phyloP scores from a whole-genome alignment of 768 basidiomycete species.

The Amanita inopinata region DNA sequence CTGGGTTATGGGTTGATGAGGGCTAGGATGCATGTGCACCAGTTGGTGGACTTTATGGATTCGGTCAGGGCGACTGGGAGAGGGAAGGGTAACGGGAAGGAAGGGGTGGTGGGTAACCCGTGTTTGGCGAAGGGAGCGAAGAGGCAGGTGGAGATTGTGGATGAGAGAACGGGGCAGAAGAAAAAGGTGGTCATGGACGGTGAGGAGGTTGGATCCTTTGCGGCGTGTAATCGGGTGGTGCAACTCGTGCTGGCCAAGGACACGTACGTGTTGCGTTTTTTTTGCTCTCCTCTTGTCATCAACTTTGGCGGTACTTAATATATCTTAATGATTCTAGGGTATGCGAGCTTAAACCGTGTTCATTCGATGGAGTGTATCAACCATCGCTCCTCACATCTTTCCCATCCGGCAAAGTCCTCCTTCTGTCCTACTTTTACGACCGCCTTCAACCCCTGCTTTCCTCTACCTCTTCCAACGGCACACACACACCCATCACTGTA shows the following conservation, averaged over 20 bases:
- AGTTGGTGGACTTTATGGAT: slow-evolving; percentile 81
- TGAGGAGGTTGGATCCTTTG: slow-evolving; percentile 71
- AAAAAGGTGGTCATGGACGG: slow-evolving; percentile 82
- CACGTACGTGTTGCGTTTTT: slow-evolving; percentile 44
- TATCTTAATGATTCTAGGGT: slow-evolving; percentile 33
- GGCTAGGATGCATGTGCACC: slow-evolving; percentile 77
- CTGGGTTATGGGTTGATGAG: slow-evolving; percentile 93
- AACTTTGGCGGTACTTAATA: too few relatives aligned
- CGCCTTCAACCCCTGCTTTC: slow-evolving; percentile 70
- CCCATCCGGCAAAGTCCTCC: slow-evolving; percentile 72
- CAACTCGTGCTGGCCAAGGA: slow-evolving; percentile 93
- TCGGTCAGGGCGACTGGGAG: slow-evolving; percentile 24
- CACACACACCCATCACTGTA: slow-evolving; percentile 28
- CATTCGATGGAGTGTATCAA: slow-evolving; percentile 97
- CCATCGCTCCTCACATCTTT: slow-evolving; percentile 87
- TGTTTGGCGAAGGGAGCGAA: slow-evolving; percentile 66
- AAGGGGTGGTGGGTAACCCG: slow-evolving; percentile 58
- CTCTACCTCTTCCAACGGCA: slow-evolving; percentile 8
- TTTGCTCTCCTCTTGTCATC: slow-evolving; percentile 1
- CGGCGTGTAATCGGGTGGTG: slow-evolving; percentile 75
- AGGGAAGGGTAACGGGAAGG: slow-evolving; percentile 12
- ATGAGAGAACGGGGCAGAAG: slow-evolving; percentile 23
- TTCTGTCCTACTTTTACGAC: slow-evolving; percentile 99
- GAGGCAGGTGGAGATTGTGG: slow-evolving; percentile 56
- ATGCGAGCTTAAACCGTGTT: slow-evolving; percentile 89